A percentile compares a stretch with the other conserved stretches of the same genome.
Conservation (phyloP, 2,329 filamentous ascomycete genomes). For the Aspergillus eucalypticola region DNA sequence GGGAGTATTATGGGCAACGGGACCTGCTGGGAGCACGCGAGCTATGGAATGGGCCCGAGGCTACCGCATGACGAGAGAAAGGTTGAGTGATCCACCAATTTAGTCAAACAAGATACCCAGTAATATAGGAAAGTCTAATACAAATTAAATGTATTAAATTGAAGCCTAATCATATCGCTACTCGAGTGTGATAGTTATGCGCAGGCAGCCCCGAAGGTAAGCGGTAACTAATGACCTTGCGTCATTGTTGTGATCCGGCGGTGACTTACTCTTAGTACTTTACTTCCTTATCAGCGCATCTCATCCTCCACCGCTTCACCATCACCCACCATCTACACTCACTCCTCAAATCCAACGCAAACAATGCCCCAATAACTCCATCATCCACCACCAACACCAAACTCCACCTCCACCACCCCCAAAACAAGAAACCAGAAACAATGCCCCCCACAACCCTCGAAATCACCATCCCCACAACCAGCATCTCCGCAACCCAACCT, state of each 20-base stretch:
- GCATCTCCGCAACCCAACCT: conserved; percentile 50
- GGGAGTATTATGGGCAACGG: conserved; percentile 85
- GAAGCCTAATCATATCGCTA: neutral
- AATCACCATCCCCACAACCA: conserved; percentile 53
- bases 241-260: conserved; percentile 11
- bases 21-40: conserved; percentile 78
- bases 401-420: neutral
- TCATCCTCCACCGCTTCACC: neutral
- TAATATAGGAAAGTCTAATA: neutral
- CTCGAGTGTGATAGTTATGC: too few species aligned
- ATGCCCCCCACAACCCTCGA: conserved; percentile 48
- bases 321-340: conserved; percentile 1
- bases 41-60: conserved; percentile 41
- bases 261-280: neutral
- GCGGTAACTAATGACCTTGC: neutral
- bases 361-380: neutral
- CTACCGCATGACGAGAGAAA: neutral
- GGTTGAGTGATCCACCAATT: neutral
- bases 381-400: neutral
- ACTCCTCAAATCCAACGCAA: neutral
- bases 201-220: neutral
- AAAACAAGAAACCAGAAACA: conserved; percentile 1
- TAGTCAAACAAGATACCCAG: neutral
- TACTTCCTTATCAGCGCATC: neutral
- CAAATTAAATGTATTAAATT: neutral